Evolutionary conservation across 2,329 filamentous ascomycete species (phyloP), one percentile per base, ranked within the genome.

Genomic region (Fusarium burgessii): DNA sequence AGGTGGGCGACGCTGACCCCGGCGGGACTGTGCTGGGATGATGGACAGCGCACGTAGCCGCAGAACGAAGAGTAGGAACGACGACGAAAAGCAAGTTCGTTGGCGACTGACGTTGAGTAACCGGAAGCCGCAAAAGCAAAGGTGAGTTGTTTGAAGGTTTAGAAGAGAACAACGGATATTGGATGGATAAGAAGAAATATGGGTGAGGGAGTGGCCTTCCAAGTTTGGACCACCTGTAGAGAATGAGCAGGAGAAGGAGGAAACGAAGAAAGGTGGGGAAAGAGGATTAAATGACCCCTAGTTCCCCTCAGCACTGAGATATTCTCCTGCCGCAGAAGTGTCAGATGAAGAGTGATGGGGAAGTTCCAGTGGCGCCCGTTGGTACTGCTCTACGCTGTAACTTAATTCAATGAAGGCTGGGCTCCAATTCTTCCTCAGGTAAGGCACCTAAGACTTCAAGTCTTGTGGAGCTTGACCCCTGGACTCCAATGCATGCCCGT

Each of bases 201-300:
- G 56, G 40, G 68, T 55, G 58, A 63, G 42, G 62, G 64, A 68
- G 67, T 35, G 56, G 73, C 59, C 59, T 66, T 59, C 62, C 52
- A 62, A 66, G 60, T 67, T 68, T 56, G 45, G 56, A 49, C 60
- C 67, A 56, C 62, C 55, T 38, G 43, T 62, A 74, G 55, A 58
- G 55, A 61, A 62, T 63, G 58, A 54, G 66, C 62, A 74, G 68
- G 69, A 66, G 71, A 66, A 62, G 55, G 49, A 65, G 68, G 62
- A 67, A 67, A 66, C 63, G 63, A 71, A 68, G 61, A 75, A 72
- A 51, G 71, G 74, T 76, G 74, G 74, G 60, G 74, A 73, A 76
- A 70, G 65, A 76, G 58, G 58, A 54, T 42, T 64, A 56, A 50
- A 55, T 64, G 64, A 54, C 67, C 68, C 68, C 68, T 63, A 58